A percentile compares a stretch with the other conserved stretches of the same genome.
Evolutionary conservation across 192 early-diverging fungal genomes (phyloP).

Genomic region (Linderina pennispora): DNA sequence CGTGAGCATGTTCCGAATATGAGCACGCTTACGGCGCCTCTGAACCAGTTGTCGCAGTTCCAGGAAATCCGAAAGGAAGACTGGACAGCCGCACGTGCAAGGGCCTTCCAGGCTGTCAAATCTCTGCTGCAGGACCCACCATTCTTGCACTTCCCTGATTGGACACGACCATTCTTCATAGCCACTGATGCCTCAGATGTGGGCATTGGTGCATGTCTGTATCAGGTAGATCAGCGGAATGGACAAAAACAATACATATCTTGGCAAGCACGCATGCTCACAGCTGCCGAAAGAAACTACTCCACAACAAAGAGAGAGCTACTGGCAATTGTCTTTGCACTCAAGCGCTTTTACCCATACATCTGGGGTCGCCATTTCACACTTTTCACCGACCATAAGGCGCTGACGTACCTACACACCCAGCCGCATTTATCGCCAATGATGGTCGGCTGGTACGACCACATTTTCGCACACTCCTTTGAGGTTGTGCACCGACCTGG

Average conservation of each 20-base stretch:
- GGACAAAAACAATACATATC: background rate
- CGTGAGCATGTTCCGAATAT: background rate
- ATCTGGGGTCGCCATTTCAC: constrained; percentile 29
- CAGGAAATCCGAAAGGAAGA: background rate
- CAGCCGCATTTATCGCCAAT: background rate
- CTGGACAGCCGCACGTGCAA: background rate
- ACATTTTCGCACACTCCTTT: background rate
- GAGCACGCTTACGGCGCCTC: background rate
- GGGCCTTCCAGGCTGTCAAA: background rate
- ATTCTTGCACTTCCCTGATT: background rate
- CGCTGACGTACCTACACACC: constrained; percentile 17
- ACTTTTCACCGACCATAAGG: constrained; percentile 30
- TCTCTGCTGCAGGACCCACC: background rate
- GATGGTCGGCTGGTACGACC: background rate
- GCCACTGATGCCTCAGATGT: background rate
- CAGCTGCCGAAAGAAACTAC: background rate
- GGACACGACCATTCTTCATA: background rate
- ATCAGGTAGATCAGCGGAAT: background rate
- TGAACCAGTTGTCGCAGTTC: background rate
- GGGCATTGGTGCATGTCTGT: background rate
- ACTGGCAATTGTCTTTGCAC: background rate
- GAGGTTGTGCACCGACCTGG: background rate
- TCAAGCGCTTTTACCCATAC: constrained; percentile 18
- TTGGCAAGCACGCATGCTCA: background rate
- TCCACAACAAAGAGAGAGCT: background rate